Evolutionary conservation across 257 asterid species (phyloP), one percentile per base, ranked within the genome.

Genomic region (Coffea canephora): DNA sequence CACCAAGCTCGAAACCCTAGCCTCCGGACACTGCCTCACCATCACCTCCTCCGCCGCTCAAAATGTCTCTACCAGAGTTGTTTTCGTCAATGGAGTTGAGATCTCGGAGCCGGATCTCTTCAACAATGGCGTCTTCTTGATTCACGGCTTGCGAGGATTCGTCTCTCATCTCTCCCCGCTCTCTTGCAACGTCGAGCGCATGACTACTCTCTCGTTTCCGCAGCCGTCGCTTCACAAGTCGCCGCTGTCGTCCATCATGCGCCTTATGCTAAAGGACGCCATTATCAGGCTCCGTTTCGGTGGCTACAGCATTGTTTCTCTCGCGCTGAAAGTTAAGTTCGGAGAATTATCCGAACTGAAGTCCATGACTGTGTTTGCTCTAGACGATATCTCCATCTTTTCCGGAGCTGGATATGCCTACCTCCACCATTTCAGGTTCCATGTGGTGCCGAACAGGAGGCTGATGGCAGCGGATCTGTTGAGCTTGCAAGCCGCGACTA

Each of bases 1-100:
- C 0, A 92, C 97, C 62, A 94, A 94, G 78, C 86, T 92, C 76
- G 97, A 92, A 71, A 91, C 97, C 3, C 81, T 90, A 48, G 92
- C 96, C 48, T 86, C 90, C 21, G 90, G 89, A 73, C 89, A 95
- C 69, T 91, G 96, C 84, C 89, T 93, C 66, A 93, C 98, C 0
- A 71, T 93, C 88, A 93, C 78, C 25, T 25, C 49, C 48, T 55
- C 82, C 71, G 34, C 82, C 31, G 27, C 23, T 25, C 31, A 48
- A 27, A 27, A 61, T 41, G 78, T 75, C 70, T 23, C 79, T 21
- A 25, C 82, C 25, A 75, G 57, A 46, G 73, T 46, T 59, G 83
- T 94, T 21, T 94, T 91, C 75, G 82, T 93, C 87, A 90, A 90
- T 75, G 98, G 98, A 36, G 91, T 83, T 1, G 89, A 87, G 27